These are phyloP conservation scores for Wickerhamomyces sydowiorum DNA, from an alignment of 805 yeast genomes.

Conservation along the genomic window DNA sequence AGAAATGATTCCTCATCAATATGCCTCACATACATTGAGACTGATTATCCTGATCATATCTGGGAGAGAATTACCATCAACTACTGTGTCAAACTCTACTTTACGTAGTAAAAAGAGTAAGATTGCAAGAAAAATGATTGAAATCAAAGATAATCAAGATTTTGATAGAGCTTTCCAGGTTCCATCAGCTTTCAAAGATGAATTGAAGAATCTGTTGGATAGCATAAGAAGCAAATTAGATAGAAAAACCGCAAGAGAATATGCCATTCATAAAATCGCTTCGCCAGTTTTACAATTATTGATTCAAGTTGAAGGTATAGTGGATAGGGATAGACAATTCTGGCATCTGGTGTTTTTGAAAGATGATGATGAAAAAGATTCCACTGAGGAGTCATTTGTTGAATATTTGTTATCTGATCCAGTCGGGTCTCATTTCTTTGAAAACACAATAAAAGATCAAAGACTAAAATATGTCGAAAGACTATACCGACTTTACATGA, in stretches of 20 bases:
- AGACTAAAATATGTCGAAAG: constrained; percentile 68
- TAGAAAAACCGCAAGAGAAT: constrained; percentile 54
- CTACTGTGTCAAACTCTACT: constrained; percentile 61
- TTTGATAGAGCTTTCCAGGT: constrained; percentile 61
- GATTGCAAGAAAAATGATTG: constrained; percentile 91
- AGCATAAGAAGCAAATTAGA: constrained; percentile 30
- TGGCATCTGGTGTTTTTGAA: constrained; percentile 60
- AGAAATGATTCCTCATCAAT: constrained; percentile 64
- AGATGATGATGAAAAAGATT: constrained; percentile 43
- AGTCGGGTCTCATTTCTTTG: constrained; percentile 91
- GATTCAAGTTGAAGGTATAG: constrained; percentile 75
- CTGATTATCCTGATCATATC: constrained; percentile 63
- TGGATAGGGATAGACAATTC: constrained; percentile 64
- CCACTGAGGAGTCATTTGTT: constrained; percentile 71
- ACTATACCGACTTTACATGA: constrained; percentile 65
- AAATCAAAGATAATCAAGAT: constrained; percentile 72
- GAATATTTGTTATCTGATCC: constrained; percentile 81
- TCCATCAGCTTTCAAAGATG: constrained; percentile 62
- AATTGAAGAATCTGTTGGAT: constrained; percentile 45
- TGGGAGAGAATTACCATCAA: constrained; percentile 74
- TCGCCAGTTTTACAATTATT: constrained; percentile 84
- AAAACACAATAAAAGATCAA: constrained; percentile 59
- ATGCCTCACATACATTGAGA: constrained; percentile 85
- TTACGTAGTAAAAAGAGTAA: constrained; percentile 79
- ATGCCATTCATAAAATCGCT: constrained; percentile 72